phyloP scores from a whole-genome alignment of 345 rosid genomes.

The Capsella bursapastoris region DNA sequence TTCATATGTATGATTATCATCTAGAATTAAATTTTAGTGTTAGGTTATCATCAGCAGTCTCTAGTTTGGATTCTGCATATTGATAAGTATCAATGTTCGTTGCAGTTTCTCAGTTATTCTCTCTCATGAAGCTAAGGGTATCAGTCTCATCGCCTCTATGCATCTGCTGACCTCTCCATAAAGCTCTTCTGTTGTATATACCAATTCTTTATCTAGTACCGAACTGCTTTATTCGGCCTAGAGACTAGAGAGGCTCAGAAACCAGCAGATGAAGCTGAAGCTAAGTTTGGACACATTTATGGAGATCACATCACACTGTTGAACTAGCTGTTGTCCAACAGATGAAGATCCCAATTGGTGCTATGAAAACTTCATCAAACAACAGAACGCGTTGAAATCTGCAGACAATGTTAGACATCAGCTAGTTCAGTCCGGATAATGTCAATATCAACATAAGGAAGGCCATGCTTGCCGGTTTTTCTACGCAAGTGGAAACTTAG shows the following conservation, averaged over 20 bases:
- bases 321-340: too few species aligned
- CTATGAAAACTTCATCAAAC: conserved; percentile 33
- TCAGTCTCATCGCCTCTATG: too few species aligned
- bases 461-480: conserved; percentile 90
- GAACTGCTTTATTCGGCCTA: conserved; percentile 89
- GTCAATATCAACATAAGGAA: conserved; percentile 54
- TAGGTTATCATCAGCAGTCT: too few species aligned
- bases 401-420: conserved; percentile 95
- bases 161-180: too few species aligned
- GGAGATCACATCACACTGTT: conserved; percentile 70
- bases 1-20: too few species aligned
- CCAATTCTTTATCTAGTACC: too few species aligned
- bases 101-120: conserved; percentile 43
- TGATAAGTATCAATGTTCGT: too few species aligned
- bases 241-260: conserved; percentile 76
- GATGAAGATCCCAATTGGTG: too few species aligned
- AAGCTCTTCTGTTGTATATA: too few species aligned
- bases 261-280: conserved; percentile 59
- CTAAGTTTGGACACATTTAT: conserved; percentile 81
- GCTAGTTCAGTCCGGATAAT: conserved; percentile 49
- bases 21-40: too few species aligned
- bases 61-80: too few species aligned
- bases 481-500: conserved; percentile 97
- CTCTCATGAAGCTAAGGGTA: too few species aligned
- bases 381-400: conserved; percentile 67